Evolutionary conservation across 805 yeast genomes (phyloP), one percentile per base, ranked within the genome.

Genomic region (Metschnikowia bowlesiae): DNA sequence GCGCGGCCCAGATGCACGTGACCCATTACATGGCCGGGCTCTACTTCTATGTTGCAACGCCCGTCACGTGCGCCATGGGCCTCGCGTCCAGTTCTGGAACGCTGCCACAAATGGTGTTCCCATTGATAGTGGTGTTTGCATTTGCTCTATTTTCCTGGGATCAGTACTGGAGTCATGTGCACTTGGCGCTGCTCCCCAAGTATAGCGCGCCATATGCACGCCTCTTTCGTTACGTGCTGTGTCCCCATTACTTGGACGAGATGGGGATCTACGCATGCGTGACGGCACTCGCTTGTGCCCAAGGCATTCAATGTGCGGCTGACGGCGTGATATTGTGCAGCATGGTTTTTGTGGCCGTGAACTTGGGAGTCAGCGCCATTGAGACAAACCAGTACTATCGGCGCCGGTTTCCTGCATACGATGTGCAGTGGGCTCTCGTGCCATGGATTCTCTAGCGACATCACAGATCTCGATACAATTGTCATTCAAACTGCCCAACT

Each of bases 171-270:
- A 79, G 79, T 60, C 91, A 85, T 59, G 44, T 33, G 6, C 71
- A 78, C 47, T 65, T 85, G 37, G 69, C 87, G 0, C 44, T 56
- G 3, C 62, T 84, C 41, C 65, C 63, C 18, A 85, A 85, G 61
- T 85, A 85, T 62, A 71, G 80, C 1, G 58, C 75, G 28, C 94
- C 95, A 2, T 62, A 59, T 2, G 62, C 66, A 34, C 75, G 83
- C 1, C 54, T 81, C 43, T 85, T 85, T 61, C 63, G 64, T 39
- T 63, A 62, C n/a, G 70, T 78, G 1, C 70, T 81, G 14, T 80
- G 85, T 56, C 85, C 92, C 0, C 95, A 87, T 63, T 87, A 86
- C 57, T 67, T 82, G 16, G 85, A 84, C 62, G 95, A 87, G 60
- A 68, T 83, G 6, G 29, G 76, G 34, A 74, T 87, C 2, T 87